phyloP scores from a whole-genome alignment of 306 rosid genomes.

The Parietaria judaica region DNA sequence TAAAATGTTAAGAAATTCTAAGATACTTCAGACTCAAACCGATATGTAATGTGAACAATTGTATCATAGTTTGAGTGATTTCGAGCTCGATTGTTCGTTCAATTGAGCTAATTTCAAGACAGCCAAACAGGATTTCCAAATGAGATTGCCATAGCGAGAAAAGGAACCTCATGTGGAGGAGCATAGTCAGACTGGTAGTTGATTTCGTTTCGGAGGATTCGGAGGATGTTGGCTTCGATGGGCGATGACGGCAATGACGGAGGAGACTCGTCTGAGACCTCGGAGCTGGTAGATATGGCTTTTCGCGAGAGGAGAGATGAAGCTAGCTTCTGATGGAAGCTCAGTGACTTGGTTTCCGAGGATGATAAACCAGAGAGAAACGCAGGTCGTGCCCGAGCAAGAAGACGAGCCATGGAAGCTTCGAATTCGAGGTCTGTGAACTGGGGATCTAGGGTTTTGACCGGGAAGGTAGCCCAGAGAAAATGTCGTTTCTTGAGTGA shows the following conservation, averaged over 20 bases:
- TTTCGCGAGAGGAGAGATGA: slow-evolving; percentile 9
- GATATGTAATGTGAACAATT: no score
- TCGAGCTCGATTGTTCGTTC: neutral
- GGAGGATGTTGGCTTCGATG: slow-evolving; percentile 51
- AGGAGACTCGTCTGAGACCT: slow-evolving; percentile 24
- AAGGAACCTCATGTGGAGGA: slow-evolving; percentile 63
- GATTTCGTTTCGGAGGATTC: slow-evolving; percentile 59
- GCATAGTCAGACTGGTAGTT: slow-evolving; percentile 48
- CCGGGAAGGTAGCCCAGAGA: neutral
- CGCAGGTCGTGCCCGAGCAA: slow-evolving; percentile 30
- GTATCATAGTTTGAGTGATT: no score
- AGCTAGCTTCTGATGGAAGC: neutral
- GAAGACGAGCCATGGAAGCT: slow-evolving; percentile 35
- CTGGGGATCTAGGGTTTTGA: slow-evolving; percentile 5
- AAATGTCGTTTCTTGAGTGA: neutral
- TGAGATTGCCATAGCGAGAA: no score
- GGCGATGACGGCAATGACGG: slow-evolving; percentile 66
- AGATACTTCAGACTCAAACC: no score
- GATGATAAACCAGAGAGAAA: slow-evolving; percentile 13
- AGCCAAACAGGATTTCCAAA: slow-evolving; percentile 1
- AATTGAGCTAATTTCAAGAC: slow-evolving; percentile 4
- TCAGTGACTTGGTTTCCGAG: neutral
- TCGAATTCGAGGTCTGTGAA: slow-evolving; percentile 7
- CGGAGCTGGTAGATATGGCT: slow-evolving; percentile 20
- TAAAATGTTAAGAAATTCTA: no score